Conservation (phyloP, 306 rosid genomes). For the Leucaena leucocephala region DNA sequence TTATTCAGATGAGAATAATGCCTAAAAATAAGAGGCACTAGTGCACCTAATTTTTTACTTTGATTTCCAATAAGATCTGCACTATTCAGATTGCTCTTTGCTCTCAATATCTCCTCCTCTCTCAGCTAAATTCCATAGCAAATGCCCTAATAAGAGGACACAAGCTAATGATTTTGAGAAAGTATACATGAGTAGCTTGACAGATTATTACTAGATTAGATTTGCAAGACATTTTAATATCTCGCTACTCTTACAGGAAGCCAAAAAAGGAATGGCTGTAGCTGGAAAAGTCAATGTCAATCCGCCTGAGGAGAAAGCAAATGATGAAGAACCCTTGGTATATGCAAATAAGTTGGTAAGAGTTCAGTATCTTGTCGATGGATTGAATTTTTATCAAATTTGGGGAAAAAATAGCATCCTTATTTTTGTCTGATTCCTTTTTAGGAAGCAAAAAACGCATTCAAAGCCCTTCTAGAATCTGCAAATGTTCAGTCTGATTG, state of each 20-base stretch:
- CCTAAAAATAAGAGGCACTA: background rate
- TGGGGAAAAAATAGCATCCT: slow-evolving; percentile 11
- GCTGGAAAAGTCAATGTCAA: slow-evolving; percentile 69
- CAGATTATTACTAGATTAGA: slow-evolving; percentile 16
- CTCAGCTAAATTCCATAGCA: background rate
- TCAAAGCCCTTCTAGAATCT: slow-evolving; percentile 89
- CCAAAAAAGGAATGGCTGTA: slow-evolving; percentile 66
- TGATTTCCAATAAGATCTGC: background rate
- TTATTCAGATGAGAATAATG: background rate
- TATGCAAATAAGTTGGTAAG: slow-evolving; percentile 92
- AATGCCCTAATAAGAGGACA: background rate
- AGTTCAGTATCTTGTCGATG: slow-evolving; percentile 31
- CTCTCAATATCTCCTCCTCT: background rate
- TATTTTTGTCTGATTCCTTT: slow-evolving; percentile 12
- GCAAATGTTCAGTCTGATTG: slow-evolving; percentile 96
- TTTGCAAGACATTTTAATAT: background rate
- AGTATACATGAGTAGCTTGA: background rate
- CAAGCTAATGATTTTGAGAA: slow-evolving; percentile 17
- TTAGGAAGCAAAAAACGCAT: slow-evolving; percentile 96
- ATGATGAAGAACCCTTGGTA: slow-evolving; percentile 74
- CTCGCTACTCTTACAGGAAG: slow-evolving; percentile 63
- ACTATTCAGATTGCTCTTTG: background rate
- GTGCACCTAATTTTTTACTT: background rate
- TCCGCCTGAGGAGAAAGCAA: slow-evolving; percentile 71
- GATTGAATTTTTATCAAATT: slow-evolving; percentile 13